Evolutionary conservation across 805 yeast species (phyloP).

Genomic region (Kodamaea kakaduensis): DNA sequence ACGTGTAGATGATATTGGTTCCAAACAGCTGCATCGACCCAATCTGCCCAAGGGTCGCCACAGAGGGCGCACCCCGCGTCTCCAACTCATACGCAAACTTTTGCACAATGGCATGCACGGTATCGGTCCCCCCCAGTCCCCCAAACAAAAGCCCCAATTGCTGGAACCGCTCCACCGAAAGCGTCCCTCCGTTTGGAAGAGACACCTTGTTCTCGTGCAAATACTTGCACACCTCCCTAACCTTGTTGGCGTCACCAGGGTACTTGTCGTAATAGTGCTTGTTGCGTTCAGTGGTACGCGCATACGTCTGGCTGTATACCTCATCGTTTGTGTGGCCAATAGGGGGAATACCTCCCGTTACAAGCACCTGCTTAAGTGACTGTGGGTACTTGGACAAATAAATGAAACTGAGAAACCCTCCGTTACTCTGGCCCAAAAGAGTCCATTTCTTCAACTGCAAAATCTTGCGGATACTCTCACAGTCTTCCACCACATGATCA

Average conservation of each 20-base stretch:
- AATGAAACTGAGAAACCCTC: constrained; percentile 50
- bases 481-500: constrained; percentile 49
- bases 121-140: constrained; percentile 46
- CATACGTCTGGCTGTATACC: constrained; percentile 47
- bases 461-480: constrained; percentile 41
- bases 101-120: constrained; percentile 42
- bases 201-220: constrained; percentile 24
- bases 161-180: constrained; percentile 51
- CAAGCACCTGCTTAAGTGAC: constrained; percentile 39
- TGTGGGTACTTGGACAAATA: constrained; percentile 45
- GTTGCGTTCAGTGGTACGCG: constrained; percentile 46
- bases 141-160: constrained; percentile 52
- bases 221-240: constrained; percentile 34
- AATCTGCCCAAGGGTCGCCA: constrained; percentile 29
- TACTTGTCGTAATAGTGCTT: constrained; percentile 44
- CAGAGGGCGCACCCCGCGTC: constrained; percentile 34
- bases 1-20: constrained; percentile 50
- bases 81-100: constrained; percentile 38
- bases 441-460: constrained; percentile 45
- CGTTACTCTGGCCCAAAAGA: constrained; percentile 52
- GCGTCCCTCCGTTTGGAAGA: constrained; percentile 49
- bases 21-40: constrained; percentile 42
- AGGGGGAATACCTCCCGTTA: constrained; percentile 62
- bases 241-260: constrained; percentile 42
- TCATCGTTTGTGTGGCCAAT: constrained; percentile 40